These are phyloP conservation scores for Alternaria ventricosa DNA, from an alignment of 2,329 filamentous ascomycete genomes.

Conservation along the genomic window DNA sequence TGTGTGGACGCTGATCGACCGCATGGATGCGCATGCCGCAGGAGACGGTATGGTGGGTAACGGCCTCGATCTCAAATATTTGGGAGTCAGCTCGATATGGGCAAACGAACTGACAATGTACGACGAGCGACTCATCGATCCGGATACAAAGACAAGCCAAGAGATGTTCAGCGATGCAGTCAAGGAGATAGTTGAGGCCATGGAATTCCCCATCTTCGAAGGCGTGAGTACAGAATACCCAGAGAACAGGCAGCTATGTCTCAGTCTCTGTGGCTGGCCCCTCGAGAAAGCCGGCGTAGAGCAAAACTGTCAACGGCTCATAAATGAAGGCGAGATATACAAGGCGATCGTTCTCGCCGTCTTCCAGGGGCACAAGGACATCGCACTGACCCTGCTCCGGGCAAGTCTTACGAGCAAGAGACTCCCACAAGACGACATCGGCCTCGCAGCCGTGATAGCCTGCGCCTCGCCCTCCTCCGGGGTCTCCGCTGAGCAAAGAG, in stretches of 20 bases:
- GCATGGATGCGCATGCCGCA: conserved; percentile 68
- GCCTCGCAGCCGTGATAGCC: conserved; percentile 56
- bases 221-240: conserved; percentile 69
- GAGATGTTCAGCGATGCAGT: conserved; percentile 64
- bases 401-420: conserved; percentile 71
- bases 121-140: conserved; percentile 44
- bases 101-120: conserved; percentile 68
- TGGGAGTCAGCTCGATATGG: conserved; percentile 78
- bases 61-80: conserved; percentile 74
- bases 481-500: conserved; percentile 64
- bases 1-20: conserved; percentile 77
- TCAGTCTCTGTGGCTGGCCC: conserved; percentile 77
- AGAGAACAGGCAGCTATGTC: conserved; percentile 74
- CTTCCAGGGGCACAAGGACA: conserved; percentile 72
- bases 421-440: conserved; percentile 59
- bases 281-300: conserved; percentile 61
- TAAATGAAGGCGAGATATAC: conserved; percentile 66
- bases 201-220: conserved; percentile 67
- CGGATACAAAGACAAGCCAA: conserved; percentile 56
- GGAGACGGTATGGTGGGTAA: conserved; percentile 74
- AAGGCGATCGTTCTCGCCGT: conserved; percentile 78
- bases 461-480: conserved; percentile 48
- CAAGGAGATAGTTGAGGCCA: conserved; percentile 67
- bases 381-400: conserved; percentile 74
- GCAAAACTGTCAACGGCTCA: conserved; percentile 57